Evolutionary conservation across 345 rosid genomes (phyloP).

Genomic region (Gossypium mustelinum): DNA sequence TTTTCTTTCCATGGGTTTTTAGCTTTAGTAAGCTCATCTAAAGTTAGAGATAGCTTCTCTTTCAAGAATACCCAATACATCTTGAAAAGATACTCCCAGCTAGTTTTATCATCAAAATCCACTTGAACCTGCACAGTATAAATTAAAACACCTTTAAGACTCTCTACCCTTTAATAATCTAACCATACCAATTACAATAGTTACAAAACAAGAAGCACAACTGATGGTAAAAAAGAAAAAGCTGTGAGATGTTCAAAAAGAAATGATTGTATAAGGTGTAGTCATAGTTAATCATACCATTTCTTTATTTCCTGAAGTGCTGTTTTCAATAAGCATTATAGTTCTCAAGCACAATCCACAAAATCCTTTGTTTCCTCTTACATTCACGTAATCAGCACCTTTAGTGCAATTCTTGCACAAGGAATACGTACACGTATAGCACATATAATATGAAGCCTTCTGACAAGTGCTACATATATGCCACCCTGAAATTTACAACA

Average conservation of each 20-base stretch:
- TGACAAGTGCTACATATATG: conserved; percentile 87
- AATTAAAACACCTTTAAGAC: conserved; percentile 1
- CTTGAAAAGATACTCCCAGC: conserved; percentile 99
- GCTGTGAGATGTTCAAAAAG: background rate
- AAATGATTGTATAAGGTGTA: background rate
- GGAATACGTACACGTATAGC: conserved; percentile 97
- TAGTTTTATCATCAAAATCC: conserved; percentile 77
- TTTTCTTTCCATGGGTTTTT: conserved; percentile 72
- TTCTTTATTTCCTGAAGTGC: conserved; percentile 45
- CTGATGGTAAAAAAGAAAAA: background rate
- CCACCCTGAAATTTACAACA: conserved; percentile 68
- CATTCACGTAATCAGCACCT: conserved; percentile 76
- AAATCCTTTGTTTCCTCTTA: conserved; percentile 82
- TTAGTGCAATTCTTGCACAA: conserved; percentile 86
- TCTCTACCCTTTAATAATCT: background rate
- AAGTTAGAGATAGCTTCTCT: conserved; percentile 62
- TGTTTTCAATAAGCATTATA: conserved; percentile 80
- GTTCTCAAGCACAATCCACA: conserved; percentile 89
- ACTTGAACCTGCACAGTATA: conserved; percentile 10
- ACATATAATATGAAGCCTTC: conserved; percentile 76
- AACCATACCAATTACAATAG: background rate
- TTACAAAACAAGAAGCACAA: background rate
- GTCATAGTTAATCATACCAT: conserved; percentile 39
- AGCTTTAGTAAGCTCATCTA: conserved; percentile 65
- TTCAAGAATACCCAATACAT: conserved; percentile 79